These are phyloP conservation scores for Avena insularis DNA, from an alignment of 176 grass and related monocot species.

Conservation along the genomic window DNA sequence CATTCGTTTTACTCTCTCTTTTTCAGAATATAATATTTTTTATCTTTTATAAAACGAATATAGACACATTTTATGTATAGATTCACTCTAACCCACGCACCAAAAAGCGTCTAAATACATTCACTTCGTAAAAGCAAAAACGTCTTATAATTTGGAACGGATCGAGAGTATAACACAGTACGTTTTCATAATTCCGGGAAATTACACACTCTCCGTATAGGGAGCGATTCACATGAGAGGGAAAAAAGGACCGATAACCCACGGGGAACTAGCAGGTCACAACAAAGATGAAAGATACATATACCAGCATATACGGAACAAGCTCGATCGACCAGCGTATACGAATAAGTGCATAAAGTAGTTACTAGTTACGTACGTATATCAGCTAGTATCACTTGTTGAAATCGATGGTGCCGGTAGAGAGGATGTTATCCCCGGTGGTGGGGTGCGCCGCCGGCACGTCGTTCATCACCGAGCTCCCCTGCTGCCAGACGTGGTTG, in stretches of 20 bases:
- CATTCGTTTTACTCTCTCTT: too few relatives aligned
- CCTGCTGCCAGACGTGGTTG: conserved; percentile 86
- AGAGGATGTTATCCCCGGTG: conserved; percentile 72
- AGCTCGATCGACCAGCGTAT: neutral
- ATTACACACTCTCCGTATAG: neutral
- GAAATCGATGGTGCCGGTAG: conserved; percentile 69
- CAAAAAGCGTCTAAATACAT: too few relatives aligned
- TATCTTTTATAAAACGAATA: too few relatives aligned
- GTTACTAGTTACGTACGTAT: neutral
- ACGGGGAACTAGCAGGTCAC: neutral
- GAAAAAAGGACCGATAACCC: neutral
- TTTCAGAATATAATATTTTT: too few relatives aligned
- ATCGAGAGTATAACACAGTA: neutral
- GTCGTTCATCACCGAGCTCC: conserved; percentile 58
- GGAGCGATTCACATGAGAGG: neutral
- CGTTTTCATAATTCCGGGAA: neutral
- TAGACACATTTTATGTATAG: too few relatives aligned
- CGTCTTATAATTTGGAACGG: too few relatives aligned
- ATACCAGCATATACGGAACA: neutral
- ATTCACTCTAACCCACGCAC: too few relatives aligned
- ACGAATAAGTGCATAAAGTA: neutral
- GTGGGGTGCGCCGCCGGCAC: conserved; percentile 78
- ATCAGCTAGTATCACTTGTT: conserved; percentile 33
- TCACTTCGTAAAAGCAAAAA: too few relatives aligned
- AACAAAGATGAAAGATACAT: neutral